Evolutionary conservation across 202 grass and related monocot species (phyloP).

Genomic region (Schoenoplectus tabernaemontani): DNA sequence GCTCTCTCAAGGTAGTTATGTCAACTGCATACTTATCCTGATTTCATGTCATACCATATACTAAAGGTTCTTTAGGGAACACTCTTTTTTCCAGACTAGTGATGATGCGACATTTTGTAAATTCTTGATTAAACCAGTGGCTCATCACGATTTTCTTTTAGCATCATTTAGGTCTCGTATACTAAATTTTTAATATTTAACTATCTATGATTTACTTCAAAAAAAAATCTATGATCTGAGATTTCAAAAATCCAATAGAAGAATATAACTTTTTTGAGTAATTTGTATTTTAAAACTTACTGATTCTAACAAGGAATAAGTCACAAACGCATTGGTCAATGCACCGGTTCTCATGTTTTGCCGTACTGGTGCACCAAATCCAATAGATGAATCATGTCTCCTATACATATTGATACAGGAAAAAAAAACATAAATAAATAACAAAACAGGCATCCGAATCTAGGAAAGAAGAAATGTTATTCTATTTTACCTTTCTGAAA

Average conservation of each 20-base stretch:
- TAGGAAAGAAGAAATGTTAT: slow-evolving; percentile 4
- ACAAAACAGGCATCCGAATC: neutral
- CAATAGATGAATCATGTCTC: slow-evolving; percentile 95
- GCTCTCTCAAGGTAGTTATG: slow-evolving; percentile 16
- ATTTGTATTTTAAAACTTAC: slow-evolving; percentile 46
- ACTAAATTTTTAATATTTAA: neutral
- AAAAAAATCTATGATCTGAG: too few relatives aligned
- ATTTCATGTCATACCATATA: neutral
- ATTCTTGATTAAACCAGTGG: neutral
- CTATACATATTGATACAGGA: slow-evolving; percentile 46
- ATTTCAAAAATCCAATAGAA: too few relatives aligned
- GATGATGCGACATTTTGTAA: neutral
- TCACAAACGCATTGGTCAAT: slow-evolving; percentile 45
- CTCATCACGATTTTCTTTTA: neutral
- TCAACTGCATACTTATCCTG: neutral
- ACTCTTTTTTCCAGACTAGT: neutral
- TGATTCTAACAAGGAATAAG: slow-evolving; percentile 88
- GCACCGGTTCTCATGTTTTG: slow-evolving; percentile 74
- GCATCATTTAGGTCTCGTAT: neutral
- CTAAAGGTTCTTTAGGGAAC: neutral
- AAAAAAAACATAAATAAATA: slow-evolving; percentile 15
- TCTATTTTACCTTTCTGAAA: slow-evolving; percentile 86
- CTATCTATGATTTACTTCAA: neutral
- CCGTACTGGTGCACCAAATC: slow-evolving; percentile 87
- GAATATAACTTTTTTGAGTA: too few relatives aligned